Base-by-base conservation (phyloP, 257 asterid species). In the Thymus mandschuricus region DNA sequence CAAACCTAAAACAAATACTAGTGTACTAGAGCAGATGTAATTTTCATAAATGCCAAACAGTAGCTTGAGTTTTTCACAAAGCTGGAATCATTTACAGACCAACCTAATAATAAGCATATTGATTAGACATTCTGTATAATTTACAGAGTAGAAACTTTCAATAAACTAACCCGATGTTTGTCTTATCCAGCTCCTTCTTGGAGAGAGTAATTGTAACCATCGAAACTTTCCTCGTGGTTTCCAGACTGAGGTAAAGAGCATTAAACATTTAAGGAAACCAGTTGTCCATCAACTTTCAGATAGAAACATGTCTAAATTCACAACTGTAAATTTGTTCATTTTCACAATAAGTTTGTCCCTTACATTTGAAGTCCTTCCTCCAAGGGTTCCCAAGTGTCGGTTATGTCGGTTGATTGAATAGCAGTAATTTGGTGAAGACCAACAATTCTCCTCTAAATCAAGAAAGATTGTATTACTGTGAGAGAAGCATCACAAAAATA, bases 321-420 rank as follows among this genome's bases (percentile, higher is more conserved):
- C 48, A 58, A 43, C 50, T 43, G 59, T 30, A 55, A 55, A 43
- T 34, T 45, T 43, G 30, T n/a, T 55, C 30, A 9, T 61, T 45
- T 73, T 27, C 10, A 65, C 52, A 66, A 40, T 35, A 21, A 62
- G 40, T 50, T 38, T 46, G 59, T 33, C 15, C 75, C 91, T 86
- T 89, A 94, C 97, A 74, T 92, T 61, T 91, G 97, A 72, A 94
- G 96, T 72, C 97, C 98, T 84, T 94, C 98, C 84, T 94, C 98
- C 35, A 94, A 81, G 60, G 98, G 98, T 83, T 94, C 98, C 97
- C 96, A 94, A 35, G 95, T 94, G 82, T 94, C 98, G 15, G 89
- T 91, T 66, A 94, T 87, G 75, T 94, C 96, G 11, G 88, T 89
- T 80, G 98, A 94, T 52, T 90, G 86, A 71, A 94, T 91, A 40